Conservation (phyloP, 305 asterid genomes). For the Caryopteris hybrid region DNA sequence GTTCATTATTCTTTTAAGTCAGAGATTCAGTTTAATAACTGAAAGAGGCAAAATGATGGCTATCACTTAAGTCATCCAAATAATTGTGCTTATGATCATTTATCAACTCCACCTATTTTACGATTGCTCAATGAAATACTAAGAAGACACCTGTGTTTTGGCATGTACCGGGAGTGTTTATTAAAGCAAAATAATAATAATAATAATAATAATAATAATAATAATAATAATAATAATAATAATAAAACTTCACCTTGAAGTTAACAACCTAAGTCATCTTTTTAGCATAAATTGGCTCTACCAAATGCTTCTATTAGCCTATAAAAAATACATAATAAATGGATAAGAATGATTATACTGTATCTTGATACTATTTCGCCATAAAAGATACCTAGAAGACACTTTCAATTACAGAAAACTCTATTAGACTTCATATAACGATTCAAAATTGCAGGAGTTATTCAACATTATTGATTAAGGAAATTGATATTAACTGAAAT, state of each 20-base stretch:
- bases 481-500: not conserved
- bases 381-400: no score
- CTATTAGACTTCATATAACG: not conserved
- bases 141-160: not conserved
- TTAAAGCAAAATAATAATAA: not conserved
- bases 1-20: conserved; percentile 30
- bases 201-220: not conserved
- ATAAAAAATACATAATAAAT: not conserved
- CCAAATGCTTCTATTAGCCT: not conserved
- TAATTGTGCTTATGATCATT: not conserved
- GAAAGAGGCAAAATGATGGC: not conserved
- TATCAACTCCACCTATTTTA: not conserved
- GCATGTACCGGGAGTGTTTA: not conserved
- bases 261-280: not conserved
- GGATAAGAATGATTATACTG: not conserved
- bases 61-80: not conserved
- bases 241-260: not conserved
- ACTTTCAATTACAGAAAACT: no score
- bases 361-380: not conserved
- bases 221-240: no score
- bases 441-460: not conserved
- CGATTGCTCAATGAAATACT: not conserved
- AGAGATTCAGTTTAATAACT: conserved; percentile 10
- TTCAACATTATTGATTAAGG: not conserved
- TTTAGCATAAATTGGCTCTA: not conserved